These are phyloP conservation scores for Dryadomyces sulphureus DNA, from an alignment of 2,329 filamentous ascomycete genomes.

Conservation along the genomic window DNA sequence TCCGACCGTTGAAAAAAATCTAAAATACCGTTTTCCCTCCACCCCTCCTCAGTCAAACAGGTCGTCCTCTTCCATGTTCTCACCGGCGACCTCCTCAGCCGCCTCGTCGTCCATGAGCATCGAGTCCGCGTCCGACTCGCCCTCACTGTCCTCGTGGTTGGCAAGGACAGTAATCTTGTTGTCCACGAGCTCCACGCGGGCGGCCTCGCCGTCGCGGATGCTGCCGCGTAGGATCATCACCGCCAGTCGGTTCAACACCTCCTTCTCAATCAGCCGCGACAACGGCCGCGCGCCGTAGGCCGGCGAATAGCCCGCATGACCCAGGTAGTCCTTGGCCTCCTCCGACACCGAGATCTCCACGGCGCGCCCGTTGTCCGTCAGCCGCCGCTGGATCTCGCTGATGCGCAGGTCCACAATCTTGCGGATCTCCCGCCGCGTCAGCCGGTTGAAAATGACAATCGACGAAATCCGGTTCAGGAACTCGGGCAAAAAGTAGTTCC, in stretches of 20 bases:
- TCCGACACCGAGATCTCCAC: conserved; percentile 70
- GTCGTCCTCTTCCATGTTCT: conserved; percentile 44
- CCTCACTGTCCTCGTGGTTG: conserved; percentile 57
- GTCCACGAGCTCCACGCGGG: conserved; percentile 63
- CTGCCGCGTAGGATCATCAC: conserved; percentile 78
- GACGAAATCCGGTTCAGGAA: conserved; percentile 97
- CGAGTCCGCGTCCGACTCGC: conserved; percentile 39
- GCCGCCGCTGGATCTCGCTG: conserved; percentile 75
- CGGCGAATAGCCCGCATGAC: conserved; percentile 81
- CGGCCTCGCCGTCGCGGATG: conserved; percentile 73
- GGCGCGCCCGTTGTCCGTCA: conserved; percentile 73
- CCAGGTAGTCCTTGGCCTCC: conserved; percentile 86
- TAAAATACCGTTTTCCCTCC: too few relatives aligned
- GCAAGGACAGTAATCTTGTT: conserved; percentile 68
- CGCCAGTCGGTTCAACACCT: conserved; percentile 85
- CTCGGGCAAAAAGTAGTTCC: conserved; percentile 94
- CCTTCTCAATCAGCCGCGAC: conserved; percentile 84
- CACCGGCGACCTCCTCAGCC: conserved; percentile 49
- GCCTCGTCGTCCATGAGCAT: conserved; percentile 61
- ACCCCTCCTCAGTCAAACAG: conserved; percentile 10
- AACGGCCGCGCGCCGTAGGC: conserved; percentile 88
- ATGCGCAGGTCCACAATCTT: conserved; percentile 90
- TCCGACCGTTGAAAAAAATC: too few relatives aligned
- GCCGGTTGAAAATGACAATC: conserved; percentile 95
- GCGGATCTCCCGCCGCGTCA: conserved; percentile 78